Evolutionary conservation across 768 basidiomycete genomes (phyloP).

Genomic region (Pulveroboletus sp.): DNA sequence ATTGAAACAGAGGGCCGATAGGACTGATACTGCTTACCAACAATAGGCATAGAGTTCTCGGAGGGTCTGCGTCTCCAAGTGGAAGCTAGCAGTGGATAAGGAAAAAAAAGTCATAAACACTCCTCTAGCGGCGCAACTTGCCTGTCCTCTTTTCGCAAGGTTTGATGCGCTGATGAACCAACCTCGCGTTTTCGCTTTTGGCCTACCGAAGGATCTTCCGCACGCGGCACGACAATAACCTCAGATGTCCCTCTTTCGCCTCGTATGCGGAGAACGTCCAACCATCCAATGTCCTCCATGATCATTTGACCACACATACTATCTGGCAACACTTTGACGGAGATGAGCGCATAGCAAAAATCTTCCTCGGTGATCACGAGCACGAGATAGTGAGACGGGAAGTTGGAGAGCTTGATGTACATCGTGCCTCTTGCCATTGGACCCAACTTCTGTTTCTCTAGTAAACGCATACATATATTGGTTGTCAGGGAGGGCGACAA

Average conservation of each 20-base stretch:
- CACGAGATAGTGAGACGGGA: slow-evolving; percentile 79
- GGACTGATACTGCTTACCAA: slow-evolving; percentile 49
- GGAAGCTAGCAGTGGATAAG: slow-evolving; percentile 38
- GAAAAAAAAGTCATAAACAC: background rate
- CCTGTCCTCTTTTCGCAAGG: slow-evolving; percentile 25
- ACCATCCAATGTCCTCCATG: slow-evolving; percentile 76
- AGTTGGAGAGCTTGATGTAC: slow-evolving; percentile 74
- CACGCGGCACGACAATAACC: slow-evolving; percentile 8
- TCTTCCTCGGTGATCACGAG: slow-evolving; percentile 74
- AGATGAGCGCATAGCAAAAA: slow-evolving; percentile 79
- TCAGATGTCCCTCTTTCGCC: slow-evolving; percentile 34
- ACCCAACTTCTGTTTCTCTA: slow-evolving; percentile 73
- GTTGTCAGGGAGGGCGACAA: background rate
- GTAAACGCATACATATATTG: background rate
- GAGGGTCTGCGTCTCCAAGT: slow-evolving; percentile 66
- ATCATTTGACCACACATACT: slow-evolving; percentile 56
- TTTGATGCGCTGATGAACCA: background rate
- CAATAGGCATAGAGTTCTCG: slow-evolving; percentile 84
- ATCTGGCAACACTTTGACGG: slow-evolving; percentile 50
- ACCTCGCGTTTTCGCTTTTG: slow-evolving; percentile 30
- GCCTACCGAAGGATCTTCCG: slow-evolving; percentile 19
- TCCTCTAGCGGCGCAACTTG: slow-evolving; percentile 9
- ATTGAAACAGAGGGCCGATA: background rate
- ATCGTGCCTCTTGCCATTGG: slow-evolving; percentile 54
- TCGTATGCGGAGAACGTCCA: slow-evolving; percentile 66